phyloP scores from a whole-genome alignment of 495 filamentous ascomycete species.

The Neurospora africana region DNA sequence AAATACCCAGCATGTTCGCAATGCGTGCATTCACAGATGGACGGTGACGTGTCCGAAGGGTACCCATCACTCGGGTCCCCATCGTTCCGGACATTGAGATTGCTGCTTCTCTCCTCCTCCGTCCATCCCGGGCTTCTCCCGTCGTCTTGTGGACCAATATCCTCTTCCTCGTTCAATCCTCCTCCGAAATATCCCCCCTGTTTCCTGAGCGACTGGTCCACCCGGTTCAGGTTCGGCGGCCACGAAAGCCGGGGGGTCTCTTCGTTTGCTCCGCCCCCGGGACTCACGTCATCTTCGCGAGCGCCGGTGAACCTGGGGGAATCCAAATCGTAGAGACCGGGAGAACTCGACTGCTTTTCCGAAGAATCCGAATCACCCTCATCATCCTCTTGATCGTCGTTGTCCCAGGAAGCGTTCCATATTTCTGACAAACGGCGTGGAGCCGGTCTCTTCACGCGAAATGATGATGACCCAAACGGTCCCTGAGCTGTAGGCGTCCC shows the following conservation, averaged over 20 bases:
- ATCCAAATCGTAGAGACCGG: not conserved
- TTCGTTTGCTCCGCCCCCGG: not conserved
- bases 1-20: not conserved
- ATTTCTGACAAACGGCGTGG: not conserved
- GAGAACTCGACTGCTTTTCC: not conserved
- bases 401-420: not conserved
- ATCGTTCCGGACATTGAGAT: not conserved
- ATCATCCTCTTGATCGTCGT: not conserved
- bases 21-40: not conserved
- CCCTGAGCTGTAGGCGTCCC: not conserved
- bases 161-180: not conserved
- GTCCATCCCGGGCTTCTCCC: not conserved
- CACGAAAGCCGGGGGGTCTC: not conserved
- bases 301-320: not conserved
- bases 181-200: not conserved
- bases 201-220: not conserved
- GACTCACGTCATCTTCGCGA: not conserved
- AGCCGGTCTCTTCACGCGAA: not conserved
- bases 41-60: not conserved
- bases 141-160: not conserved
- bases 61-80: not conserved
- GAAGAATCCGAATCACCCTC: not conserved
- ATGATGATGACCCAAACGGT: not conserved
- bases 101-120: not conserved
- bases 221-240: not conserved